Percentiles rank a stretch among this genome's conserved stretches.
These are phyloP conservation scores for Andrographis paniculata DNA, from an alignment of 305 asterid species.

Conservation along the genomic window DNA sequence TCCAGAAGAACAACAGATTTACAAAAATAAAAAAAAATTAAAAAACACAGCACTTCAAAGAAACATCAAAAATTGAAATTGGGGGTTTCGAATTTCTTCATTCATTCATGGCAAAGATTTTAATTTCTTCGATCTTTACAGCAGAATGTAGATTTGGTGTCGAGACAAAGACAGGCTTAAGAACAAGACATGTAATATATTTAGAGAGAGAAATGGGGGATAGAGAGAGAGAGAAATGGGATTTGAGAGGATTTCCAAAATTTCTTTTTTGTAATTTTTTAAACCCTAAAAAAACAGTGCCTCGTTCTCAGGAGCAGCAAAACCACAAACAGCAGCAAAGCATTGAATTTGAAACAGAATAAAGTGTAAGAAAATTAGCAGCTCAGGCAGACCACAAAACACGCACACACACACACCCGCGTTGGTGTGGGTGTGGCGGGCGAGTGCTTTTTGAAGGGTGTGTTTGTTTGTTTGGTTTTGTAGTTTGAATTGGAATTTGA, in stretches of 20 bases:
- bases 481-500: no score
- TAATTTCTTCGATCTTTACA: no score
- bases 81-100: no score
- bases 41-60: no score
- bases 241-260: constrained; percentile 13
- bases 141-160: no score
- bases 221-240: constrained; percentile 14
- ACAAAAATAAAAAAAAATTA: no score
- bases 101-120: no score
- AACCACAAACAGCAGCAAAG: constrained; percentile 27
- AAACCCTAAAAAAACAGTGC: constrained; percentile 30
- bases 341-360: constrained; percentile 51
- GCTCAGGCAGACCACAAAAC: no score
- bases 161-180: constrained; percentile 36
- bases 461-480: no score
- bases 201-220: constrained; percentile 46
- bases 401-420: constrained; percentile 27
- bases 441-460: constrained; percentile 17
- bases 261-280: constrained; percentile 4
- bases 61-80: constrained; percentile 16
- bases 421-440: constrained; percentile 16
- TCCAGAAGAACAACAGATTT: no score
- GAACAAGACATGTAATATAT: no score
- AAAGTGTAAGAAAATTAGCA: constrained; percentile 30
- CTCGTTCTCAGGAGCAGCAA: constrained; percentile 31